Conservation (phyloP, 139 green algal genomes). For the Coccomyxa sp. region DNA sequence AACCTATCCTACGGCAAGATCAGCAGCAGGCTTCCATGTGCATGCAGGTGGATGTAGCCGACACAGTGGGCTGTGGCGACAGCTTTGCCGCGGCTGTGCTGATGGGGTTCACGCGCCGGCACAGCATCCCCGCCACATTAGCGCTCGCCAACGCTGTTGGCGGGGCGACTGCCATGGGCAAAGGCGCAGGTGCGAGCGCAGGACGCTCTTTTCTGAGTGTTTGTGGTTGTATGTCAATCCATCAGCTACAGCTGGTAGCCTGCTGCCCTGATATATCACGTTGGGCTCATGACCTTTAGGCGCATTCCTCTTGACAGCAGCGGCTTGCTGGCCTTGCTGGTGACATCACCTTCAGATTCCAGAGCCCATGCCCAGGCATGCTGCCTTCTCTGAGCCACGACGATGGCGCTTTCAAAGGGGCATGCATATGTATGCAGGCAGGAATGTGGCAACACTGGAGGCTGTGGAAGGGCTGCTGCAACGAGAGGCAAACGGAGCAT, state of each 20-base stretch:
- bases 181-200: too few relatives aligned
- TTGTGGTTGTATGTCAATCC: too few relatives aligned
- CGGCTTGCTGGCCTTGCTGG: too few relatives aligned
- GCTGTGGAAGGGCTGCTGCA: not conserved
- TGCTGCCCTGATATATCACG: not conserved
- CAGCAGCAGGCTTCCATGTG: too few relatives aligned
- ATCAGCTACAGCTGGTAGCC: too few relatives aligned
- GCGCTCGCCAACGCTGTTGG: conserved; percentile 87
- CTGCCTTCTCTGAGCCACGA: not conserved
- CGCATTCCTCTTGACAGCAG: not conserved
- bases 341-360: not conserved
- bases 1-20: too few relatives aligned
- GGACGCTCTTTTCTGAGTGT: too few relatives aligned
- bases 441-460: not conserved
- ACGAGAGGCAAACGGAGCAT: not conserved
- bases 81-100: conserved; percentile 87
- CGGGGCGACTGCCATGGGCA: not conserved
- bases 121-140: conserved; percentile 52
- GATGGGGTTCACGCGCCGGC: conserved; percentile 64
- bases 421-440: not conserved
- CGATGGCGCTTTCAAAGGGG: not conserved
- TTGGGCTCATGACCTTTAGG: not conserved
- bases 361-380: not conserved
- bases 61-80: conserved; percentile 98
- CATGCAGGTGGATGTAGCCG: conserved; percentile 82